Conservation (phyloP, 2,329 filamentous ascomycete species). For the Arthrobotrys megalospora region DNA sequence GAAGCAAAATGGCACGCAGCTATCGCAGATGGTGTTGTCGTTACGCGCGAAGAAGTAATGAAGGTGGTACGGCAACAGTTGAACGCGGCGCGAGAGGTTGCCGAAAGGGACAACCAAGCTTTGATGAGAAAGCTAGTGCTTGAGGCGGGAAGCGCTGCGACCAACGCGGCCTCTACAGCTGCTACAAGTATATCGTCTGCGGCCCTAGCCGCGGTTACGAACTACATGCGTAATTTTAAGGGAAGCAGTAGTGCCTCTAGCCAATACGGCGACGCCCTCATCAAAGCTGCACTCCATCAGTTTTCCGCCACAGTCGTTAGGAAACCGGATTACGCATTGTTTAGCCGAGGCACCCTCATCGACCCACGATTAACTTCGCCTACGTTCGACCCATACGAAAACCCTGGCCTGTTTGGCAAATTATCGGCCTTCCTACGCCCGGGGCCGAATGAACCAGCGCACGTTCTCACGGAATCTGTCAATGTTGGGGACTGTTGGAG, state of each 20-base stretch:
- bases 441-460: constrained; percentile 44
- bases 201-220: constrained; percentile 49
- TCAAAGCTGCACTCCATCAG: constrained; percentile 51
- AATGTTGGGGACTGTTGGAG: constrained; percentile 91
- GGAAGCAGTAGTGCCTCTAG: constrained; percentile 29
- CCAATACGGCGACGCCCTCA: constrained; percentile 53
- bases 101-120: constrained; percentile 37
- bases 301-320: constrained; percentile 35
- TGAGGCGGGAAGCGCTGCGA: constrained; percentile 38
- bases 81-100: constrained; percentile 33
- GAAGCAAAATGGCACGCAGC: constrained; percentile 52
- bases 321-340: constrained; percentile 52
- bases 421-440: constrained; percentile 41
- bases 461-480: constrained; percentile 58
- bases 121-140: constrained; percentile 26
- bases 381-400: constrained; percentile 51
- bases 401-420: constrained; percentile 32
- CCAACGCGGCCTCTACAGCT: constrained; percentile 35
- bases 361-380: constrained; percentile 53
- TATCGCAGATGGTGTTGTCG: constrained; percentile 47
- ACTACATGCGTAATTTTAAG: constrained; percentile 52
- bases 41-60: constrained; percentile 52
- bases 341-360: constrained; percentile 44
- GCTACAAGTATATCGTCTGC: constrained; percentile 58
- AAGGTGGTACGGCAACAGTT: constrained; percentile 36